phyloP scores from a whole-genome alignment of 2,329 filamentous ascomycete genomes.

The Paecilomyces formosus region DNA sequence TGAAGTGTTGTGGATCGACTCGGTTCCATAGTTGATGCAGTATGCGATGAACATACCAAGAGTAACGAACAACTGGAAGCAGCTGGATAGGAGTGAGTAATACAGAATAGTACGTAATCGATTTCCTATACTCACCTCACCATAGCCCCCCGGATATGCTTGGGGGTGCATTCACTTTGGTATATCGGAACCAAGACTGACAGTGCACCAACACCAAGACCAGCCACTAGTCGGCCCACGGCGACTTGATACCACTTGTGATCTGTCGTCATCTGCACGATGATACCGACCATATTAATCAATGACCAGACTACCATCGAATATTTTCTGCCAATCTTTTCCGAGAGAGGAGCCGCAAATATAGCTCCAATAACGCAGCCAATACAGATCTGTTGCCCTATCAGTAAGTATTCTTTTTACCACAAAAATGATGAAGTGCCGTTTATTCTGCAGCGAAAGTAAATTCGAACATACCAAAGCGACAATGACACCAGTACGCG shows the following conservation, averaged over 20 bases:
- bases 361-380: conserved; percentile 37
- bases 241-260: conserved; percentile 38
- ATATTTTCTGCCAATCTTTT: conserved; percentile 37
- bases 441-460: neutral
- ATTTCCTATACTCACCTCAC: conserved; percentile 20
- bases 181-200: conserved; percentile 43
- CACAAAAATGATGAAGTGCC: too few species aligned
- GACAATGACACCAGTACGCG: conserved; percentile 39
- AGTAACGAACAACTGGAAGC: conserved; percentile 45
- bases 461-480: conserved; percentile 28
- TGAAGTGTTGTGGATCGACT: conserved; percentile 33
- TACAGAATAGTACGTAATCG: neutral
- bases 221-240: conserved; percentile 40
- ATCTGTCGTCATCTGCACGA: conserved; percentile 38
- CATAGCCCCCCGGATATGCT: conserved; percentile 42
- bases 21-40: conserved; percentile 42
- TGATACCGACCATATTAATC: conserved; percentile 38
- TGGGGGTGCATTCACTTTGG: conserved; percentile 39
- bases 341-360: conserved; percentile 37
- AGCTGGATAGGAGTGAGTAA: conserved; percentile 14
- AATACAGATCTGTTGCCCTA: conserved; percentile 29
- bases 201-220: conserved; percentile 41
- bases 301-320: conserved; percentile 40
- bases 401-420: neutral
- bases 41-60: conserved; percentile 43